Evolutionary conservation across 805 yeast species (phyloP).

Genomic region (Candida nanaspora): DNA sequence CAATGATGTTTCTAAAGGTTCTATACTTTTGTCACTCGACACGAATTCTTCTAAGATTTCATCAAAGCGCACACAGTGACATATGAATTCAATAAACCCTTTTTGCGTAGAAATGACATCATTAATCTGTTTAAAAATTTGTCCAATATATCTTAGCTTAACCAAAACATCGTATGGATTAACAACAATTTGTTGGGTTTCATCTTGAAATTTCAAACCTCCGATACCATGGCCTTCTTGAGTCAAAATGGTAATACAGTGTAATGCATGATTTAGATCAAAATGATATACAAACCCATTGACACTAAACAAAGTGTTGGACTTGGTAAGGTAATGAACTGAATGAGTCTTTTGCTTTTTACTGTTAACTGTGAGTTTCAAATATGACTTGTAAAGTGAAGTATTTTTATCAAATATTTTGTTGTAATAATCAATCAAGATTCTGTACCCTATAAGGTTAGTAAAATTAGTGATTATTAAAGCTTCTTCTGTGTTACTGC

Average conservation of each 20-base stretch:
- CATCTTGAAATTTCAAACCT: conserved; percentile 2
- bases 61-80: conserved; percentile 1
- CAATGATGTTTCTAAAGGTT: neutral
- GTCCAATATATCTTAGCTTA: conserved; percentile 1
- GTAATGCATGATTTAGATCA: conserved; percentile 1
- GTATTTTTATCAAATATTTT: neutral
- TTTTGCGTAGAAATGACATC: neutral
- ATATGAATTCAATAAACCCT: neutral
- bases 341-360: neutral
- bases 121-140: conserved; percentile 1
- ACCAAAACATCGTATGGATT: conserved; percentile 2
- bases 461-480: neutral
- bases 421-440: neutral
- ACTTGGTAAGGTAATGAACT: neutral
- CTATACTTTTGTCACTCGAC: neutral
- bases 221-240: conserved; percentile 1
- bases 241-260: conserved; percentile 1
- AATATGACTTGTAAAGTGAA: neutral
- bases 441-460: conserved; percentile 1
- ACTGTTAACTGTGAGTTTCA: neutral
- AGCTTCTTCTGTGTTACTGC: conserved; percentile 1
- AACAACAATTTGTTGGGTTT: neutral
- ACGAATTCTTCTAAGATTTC: neutral
- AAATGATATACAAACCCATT: conserved; percentile 1
- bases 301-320: neutral